phyloP scores from a whole-genome alignment of 1,284 basidiomycete species.

The Ganoderma lucidum region DNA sequence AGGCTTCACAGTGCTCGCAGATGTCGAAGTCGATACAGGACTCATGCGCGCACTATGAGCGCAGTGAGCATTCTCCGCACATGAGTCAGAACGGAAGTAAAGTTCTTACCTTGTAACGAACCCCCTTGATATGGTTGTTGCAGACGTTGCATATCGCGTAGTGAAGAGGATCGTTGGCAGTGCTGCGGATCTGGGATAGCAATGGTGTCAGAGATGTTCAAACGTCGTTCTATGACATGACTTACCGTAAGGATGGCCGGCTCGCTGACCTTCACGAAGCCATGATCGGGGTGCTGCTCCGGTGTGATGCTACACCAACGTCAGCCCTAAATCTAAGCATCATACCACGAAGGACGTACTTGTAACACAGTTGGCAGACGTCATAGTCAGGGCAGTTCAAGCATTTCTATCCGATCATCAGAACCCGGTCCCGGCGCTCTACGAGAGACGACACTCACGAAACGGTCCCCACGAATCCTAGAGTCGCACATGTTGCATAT shows the following conservation, averaged over 20 bases:
- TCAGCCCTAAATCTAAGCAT: background rate
- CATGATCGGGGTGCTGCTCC: conserved; percentile 81
- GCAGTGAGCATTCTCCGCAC: conserved; percentile 18
- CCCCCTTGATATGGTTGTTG: conserved; percentile 60
- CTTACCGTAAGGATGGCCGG: conserved; percentile 66
- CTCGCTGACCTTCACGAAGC: conserved; percentile 74
- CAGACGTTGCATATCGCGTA: conserved; percentile 53
- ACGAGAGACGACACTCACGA: conserved; percentile 40
- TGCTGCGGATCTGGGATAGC: conserved; percentile 29
- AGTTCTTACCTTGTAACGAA: conserved; percentile 71
- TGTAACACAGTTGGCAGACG: conserved; percentile 76
- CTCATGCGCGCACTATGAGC: conserved; percentile 80
- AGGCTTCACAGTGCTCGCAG: conserved; percentile 83
- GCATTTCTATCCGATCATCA: conserved; percentile 65
- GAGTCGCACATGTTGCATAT: conserved; percentile 81
- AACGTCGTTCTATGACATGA: conserved; percentile 2
- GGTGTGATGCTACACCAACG: conserved; percentile 57
- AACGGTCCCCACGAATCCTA: conserved; percentile 70
- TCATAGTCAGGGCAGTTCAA: conserved; percentile 80
- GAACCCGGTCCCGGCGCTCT: conserved; percentile 1
- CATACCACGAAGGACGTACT: conserved; percentile 44
- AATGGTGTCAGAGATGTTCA: background rate
- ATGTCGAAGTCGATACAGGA: conserved; percentile 86
- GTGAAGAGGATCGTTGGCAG: conserved; percentile 28
- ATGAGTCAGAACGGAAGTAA: background rate